phyloP scores from a whole-genome alignment of 495 filamentous ascomycete genomes.

The Diplogelasinospora grovesii region DNA sequence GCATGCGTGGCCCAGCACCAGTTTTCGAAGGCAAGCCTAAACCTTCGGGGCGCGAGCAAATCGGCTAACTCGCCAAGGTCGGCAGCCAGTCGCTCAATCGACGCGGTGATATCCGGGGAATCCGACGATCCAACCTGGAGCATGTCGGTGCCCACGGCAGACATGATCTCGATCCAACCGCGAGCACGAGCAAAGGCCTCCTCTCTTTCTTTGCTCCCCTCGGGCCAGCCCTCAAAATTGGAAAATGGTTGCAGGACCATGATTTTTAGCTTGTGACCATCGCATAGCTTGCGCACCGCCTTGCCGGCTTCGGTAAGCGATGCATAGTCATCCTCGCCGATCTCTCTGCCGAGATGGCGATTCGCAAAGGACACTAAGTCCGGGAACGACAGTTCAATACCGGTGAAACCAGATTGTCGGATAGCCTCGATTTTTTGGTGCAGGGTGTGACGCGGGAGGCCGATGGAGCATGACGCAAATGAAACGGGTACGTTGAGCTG shows the following conservation, averaged over 20 bases:
- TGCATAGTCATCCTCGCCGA: slow-evolving; percentile 50
- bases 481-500: too few species aligned
- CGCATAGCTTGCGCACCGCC: slow-evolving; percentile 48
- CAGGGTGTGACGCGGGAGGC: slow-evolving; percentile 43
- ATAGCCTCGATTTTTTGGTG: slow-evolving; percentile 62
- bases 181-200: slow-evolving; percentile 59
- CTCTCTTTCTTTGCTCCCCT: slow-evolving; percentile 46
- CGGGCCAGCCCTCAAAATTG: slow-evolving; percentile 74
- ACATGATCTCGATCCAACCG: slow-evolving; percentile 71
- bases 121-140: slow-evolving; percentile 77
- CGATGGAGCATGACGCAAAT: slow-evolving; percentile 18
- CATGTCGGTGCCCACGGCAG: slow-evolving; percentile 61
- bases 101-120: slow-evolving; percentile 45
- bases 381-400: slow-evolving; percentile 69
- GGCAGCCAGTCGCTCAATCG: slow-evolving; percentile 42
- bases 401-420: slow-evolving; percentile 56
- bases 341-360: slow-evolving; percentile 39
- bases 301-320: slow-evolving; percentile 43
- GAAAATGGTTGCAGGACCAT: slow-evolving; percentile 75
- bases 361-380: slow-evolving; percentile 62
- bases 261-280: slow-evolving; percentile 48
- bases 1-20: slow-evolving; percentile 79
- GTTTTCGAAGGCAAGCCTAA: slow-evolving; percentile 71
- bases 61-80: slow-evolving; percentile 62
- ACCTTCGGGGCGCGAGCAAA: slow-evolving; percentile 48